Conservation (phyloP, 2,329 filamentous ascomycete species). For the Phaeosphaeria sp. region DNA sequence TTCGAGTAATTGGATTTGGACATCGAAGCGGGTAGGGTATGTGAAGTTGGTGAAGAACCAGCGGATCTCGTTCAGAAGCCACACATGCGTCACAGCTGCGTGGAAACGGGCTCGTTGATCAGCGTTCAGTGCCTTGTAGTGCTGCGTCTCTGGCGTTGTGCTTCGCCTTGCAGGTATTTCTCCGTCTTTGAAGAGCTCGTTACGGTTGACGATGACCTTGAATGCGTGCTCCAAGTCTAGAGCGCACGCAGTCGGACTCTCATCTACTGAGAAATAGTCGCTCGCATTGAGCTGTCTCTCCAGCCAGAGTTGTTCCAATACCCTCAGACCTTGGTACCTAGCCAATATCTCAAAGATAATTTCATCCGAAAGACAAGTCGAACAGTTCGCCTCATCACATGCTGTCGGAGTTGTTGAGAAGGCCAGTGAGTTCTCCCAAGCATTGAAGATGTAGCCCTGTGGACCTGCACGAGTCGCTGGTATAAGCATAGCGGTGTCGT, state of each 20-base stretch:
- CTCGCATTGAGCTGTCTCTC: constrained; percentile 15
- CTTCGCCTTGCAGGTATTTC: not conserved
- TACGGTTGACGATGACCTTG: constrained; percentile 6
- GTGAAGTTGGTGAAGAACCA: constrained; percentile 29
- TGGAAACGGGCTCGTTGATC: constrained; percentile 33
- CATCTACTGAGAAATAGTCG: constrained; percentile 21
- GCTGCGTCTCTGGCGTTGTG: constrained; percentile 5
- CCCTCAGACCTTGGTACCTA: constrained; percentile 31
- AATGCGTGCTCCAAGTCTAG: constrained; percentile 7
- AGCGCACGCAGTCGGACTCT: constrained; percentile 4
- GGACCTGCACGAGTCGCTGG: constrained; percentile 2
- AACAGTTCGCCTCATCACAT: not conserved
- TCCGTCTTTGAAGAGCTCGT: constrained; percentile 10
- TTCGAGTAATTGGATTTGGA: constrained; percentile 7
- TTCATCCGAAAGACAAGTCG: constrained; percentile 16
- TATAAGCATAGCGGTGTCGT: constrained; percentile 1
- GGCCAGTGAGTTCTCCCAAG: constrained; percentile 8
- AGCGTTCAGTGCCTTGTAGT: constrained; percentile 17
- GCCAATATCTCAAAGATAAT: constrained; percentile 28
- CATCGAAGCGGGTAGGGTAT: constrained; percentile 7
- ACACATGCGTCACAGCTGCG: constrained; percentile 24
- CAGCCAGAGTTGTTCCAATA: constrained; percentile 31
- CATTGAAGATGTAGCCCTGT: not conserved
- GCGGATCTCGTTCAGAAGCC: constrained; percentile 33
- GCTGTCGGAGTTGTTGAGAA: not conserved